Evolutionary conservation across 2,329 filamentous ascomycete genomes (phyloP).

Genomic region (Amylocarpus encephaloides): DNA sequence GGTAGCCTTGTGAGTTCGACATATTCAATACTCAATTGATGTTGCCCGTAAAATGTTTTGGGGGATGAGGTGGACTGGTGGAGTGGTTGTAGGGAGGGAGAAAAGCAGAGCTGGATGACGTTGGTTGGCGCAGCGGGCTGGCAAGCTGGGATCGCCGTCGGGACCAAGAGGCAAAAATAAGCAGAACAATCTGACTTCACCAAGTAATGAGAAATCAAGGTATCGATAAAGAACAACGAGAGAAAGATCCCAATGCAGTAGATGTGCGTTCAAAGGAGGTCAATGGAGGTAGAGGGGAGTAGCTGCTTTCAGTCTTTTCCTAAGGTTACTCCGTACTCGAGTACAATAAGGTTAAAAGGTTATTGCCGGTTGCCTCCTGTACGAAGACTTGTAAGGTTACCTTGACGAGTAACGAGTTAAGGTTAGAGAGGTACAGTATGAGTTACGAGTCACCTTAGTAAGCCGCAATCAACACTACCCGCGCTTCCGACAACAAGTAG

Average conservation of each 20-base stretch:
- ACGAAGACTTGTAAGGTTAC: too few species aligned
- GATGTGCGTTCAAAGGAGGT: neutral
- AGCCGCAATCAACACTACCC: too few species aligned
- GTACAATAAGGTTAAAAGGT: too few species aligned
- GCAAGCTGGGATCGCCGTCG: neutral
- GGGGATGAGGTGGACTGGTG: neutral
- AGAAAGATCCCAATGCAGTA: neutral
- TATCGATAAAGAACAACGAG: neutral
- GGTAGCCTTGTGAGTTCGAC: slow-evolving; percentile 54
- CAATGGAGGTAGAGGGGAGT: neutral
- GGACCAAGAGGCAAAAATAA: neutral
- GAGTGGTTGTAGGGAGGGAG: neutral
- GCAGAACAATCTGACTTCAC: neutral
- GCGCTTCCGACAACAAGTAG: too few species aligned
- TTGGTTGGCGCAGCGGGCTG: neutral
- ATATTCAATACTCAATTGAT: slow-evolving; percentile 39
- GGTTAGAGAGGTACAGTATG: too few species aligned
- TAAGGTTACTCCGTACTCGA: too few species aligned
- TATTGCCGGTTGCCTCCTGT: too few species aligned
- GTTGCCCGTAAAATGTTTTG: neutral
- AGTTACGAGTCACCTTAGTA: too few species aligned
- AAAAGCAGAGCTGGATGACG: neutral
- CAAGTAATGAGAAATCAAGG: neutral
- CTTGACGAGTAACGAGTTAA: too few species aligned
- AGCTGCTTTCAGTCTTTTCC: neutral